phyloP scores from a whole-genome alignment of 106 monocot species.

The Platanthera zijinensis region DNA sequence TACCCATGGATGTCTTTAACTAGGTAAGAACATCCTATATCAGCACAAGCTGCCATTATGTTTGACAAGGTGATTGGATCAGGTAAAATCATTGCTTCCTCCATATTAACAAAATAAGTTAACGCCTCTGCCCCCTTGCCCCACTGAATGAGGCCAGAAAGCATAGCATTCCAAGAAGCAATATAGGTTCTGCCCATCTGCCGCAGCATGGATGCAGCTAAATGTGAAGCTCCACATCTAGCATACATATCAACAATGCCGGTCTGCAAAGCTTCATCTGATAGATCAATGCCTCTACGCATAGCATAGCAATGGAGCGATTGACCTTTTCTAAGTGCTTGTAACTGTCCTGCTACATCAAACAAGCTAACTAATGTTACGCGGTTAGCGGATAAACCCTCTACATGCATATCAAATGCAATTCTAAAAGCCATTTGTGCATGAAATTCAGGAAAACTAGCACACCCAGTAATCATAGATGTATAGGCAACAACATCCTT shows the following conservation, averaged over 20 bases:
- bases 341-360: constrained; percentile 31
- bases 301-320: constrained; percentile 55
- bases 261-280: constrained; percentile 51
- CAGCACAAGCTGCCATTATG: constrained; percentile 42
- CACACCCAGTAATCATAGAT: constrained; percentile 52
- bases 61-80: constrained; percentile 58
- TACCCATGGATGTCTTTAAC: constrained; percentile 40
- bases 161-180: constrained; percentile 56
- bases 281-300: constrained; percentile 33
- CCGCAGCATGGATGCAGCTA: constrained; percentile 21
- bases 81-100: constrained; percentile 25
- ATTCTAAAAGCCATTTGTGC: constrained; percentile 35
- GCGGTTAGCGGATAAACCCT: constrained; percentile 41
- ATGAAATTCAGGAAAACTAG: constrained; percentile 19
- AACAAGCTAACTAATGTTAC: constrained; percentile 67
- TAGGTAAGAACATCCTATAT: constrained; percentile 13
- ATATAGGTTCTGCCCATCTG: constrained; percentile 19
- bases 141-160: constrained; percentile 30
- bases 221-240: constrained; percentile 21
- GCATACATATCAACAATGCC: constrained; percentile 51
- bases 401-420: constrained; percentile 32
- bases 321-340: constrained; percentile 33
- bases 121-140: constrained; percentile 37
- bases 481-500: constrained; percentile 70
- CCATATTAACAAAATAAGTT: constrained; percentile 23